Base-by-base conservation (phyloP, 1,139 yeast genomes). In the Yamadazyma membranifaciens region DNA sequence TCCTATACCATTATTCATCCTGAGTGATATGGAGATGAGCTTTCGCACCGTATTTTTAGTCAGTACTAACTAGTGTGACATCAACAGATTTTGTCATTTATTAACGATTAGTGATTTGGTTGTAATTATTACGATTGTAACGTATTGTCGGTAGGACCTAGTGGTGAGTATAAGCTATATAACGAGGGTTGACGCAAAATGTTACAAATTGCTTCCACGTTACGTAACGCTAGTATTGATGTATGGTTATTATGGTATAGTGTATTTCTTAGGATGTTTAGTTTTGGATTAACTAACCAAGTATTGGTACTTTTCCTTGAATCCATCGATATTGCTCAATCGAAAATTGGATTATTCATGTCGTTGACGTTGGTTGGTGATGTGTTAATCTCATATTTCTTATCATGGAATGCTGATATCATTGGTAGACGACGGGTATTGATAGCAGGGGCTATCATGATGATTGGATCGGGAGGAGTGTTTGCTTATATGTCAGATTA, bases 281-380 rank as follows among this genome's bases (percentile, higher is more conserved):
- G 94, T 2, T 89, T 83, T 59, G 96, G 96, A 3, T 67, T 85
- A 45, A 83, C 94, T 10, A 87, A 88, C 52, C 91, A 88, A 63
- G 82, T 89, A 5, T 64, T 89, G 37, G 84, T 92, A 0, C 69
- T 87, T 12, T 87, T 81, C 51, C 69, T 89, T 37, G 75, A 75
- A 42, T 69, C 74, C 4, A 59, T 85, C 6, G 76, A 74, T 2
- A 69, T 85, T 36, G 52, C 76, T 0, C 88, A 85, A 43, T 57
- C 75, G 1, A 59, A 68, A 31, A 84, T 86, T 37, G 97, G 97
- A 2, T 45, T 78, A 28, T 89, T 89, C 58, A 88, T 89, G 96
- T 78, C 95, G 0, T 63, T 83, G 42, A 88, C 96, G 0, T 65
- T 88, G 48, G 58, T 83, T 2, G 97, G 96, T 1, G 96, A 88